These are phyloP conservation scores for Rhizophora apiculata DNA, from an alignment of 345 rosid genomes.

Conservation along the genomic window DNA sequence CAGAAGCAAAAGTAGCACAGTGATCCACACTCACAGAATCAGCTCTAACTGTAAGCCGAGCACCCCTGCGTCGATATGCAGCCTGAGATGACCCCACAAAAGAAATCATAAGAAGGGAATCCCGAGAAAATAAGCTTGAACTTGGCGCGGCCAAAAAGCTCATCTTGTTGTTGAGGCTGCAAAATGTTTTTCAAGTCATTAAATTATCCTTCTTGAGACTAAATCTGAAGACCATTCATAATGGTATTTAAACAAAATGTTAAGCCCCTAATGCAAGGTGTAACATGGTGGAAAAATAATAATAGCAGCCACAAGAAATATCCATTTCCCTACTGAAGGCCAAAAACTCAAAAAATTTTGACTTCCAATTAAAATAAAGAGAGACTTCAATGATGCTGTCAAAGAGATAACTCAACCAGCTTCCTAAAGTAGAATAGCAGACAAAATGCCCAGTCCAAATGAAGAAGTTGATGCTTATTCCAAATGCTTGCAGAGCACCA, in stretches of 20 bases:
- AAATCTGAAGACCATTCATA: not conserved
- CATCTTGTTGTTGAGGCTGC: constrained; percentile 41
- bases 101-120: constrained; percentile 54
- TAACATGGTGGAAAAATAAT: not conserved
- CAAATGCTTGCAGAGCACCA: too few species aligned
- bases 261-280: not conserved
- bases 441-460: too few species aligned
- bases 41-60: constrained; percentile 76
- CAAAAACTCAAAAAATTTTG: not conserved
- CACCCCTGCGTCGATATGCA: constrained; percentile 48
- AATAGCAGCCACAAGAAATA: not conserved
- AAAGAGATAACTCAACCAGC: not conserved
- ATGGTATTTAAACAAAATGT: not conserved
- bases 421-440: not conserved
- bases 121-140: constrained; percentile 62
- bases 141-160: constrained; percentile 50
- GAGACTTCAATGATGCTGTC: too few species aligned
- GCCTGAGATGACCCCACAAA: constrained; percentile 38
- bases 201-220: constrained; percentile 8
- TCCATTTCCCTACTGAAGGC: not conserved
- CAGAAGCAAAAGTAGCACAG: constrained; percentile 6
- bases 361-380: too few species aligned
- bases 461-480: too few species aligned
- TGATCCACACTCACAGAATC: constrained; percentile 61
- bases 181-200: constrained; percentile 9